These are phyloP conservation scores for Nakazawaea pomicola DNA, from an alignment of 805 yeast species.

Conservation along the genomic window DNA sequence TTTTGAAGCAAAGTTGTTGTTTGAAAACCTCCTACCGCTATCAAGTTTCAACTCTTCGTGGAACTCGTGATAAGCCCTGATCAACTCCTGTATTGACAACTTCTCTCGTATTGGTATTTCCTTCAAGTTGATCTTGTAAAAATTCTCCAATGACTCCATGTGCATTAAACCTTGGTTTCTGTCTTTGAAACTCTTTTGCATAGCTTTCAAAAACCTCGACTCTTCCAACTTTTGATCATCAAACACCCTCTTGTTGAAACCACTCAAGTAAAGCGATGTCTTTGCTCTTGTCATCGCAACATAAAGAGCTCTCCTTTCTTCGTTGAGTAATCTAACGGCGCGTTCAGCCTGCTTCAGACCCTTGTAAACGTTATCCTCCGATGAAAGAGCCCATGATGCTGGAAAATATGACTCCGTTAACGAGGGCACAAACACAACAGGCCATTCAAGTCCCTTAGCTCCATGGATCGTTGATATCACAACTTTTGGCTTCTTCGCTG, in stretches of 20 bases:
- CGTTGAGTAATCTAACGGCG: slow-evolving; percentile 37
- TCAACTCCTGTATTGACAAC: neutral
- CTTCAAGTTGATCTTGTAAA: neutral
- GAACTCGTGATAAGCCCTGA: neutral
- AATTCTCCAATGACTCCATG: neutral
- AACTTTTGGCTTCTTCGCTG: slow-evolving; percentile 18
- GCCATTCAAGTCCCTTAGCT: slow-evolving; percentile 95
- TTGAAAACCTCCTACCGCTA: too few relatives aligned
- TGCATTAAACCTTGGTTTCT: neutral
- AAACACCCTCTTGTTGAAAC: slow-evolving; percentile 1
- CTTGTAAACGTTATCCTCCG: slow-evolving; percentile 22
- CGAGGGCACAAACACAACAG: slow-evolving; percentile 79
- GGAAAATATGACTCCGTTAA: slow-evolving; percentile 66
- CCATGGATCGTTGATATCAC: slow-evolving; percentile 81
- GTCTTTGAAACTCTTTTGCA: neutral
- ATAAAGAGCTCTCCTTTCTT: slow-evolving; percentile 80
- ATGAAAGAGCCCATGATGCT: slow-evolving; percentile 38
- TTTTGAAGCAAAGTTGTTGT: too few relatives aligned
- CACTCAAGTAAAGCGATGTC: slow-evolving; percentile 14
- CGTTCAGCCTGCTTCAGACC: slow-evolving; percentile 19
- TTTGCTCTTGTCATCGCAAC: slow-evolving; percentile 89
- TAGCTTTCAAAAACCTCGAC: slow-evolving; percentile 7
- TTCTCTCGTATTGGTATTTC: neutral
- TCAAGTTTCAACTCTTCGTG: too few relatives aligned
- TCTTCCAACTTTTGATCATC: slow-evolving; percentile 5